Evolutionary conservation across 2,329 filamentous ascomycete species (phyloP).

Genomic region (Fusarium nisikadoi): DNA sequence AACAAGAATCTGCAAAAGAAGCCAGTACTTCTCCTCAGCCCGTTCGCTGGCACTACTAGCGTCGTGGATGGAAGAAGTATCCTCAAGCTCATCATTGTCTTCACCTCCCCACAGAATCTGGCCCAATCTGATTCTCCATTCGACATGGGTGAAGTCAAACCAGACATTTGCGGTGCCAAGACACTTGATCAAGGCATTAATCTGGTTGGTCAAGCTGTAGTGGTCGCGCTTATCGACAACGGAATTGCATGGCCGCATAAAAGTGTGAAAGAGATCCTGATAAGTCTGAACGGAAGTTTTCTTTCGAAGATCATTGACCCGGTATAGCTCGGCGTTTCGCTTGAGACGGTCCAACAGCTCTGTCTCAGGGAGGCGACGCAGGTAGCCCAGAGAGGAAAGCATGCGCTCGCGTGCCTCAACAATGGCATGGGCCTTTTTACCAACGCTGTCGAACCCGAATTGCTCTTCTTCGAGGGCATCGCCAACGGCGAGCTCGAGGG

Average conservation of each 20-base stretch:
- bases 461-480: slow-evolving; percentile 73
- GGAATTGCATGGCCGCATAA: slow-evolving; percentile 66
- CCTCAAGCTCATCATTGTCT: slow-evolving; percentile 63
- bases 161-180: slow-evolving; percentile 74
- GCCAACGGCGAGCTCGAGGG: slow-evolving; percentile 71
- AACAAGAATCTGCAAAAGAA: slow-evolving; percentile 72
- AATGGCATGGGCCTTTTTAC: slow-evolving; percentile 64
- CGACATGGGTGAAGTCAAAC: slow-evolving; percentile 79
- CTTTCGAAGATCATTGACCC: slow-evolving; percentile 62
- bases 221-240: slow-evolving; percentile 68
- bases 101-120: slow-evolving; percentile 75
- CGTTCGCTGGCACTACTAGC: slow-evolving; percentile 61
- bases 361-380: slow-evolving; percentile 67
- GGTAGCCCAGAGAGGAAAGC: slow-evolving; percentile 62
- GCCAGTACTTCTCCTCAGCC: slow-evolving; percentile 73
- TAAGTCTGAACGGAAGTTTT: slow-evolving; percentile 67
- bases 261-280: slow-evolving; percentile 69
- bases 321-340: slow-evolving; percentile 66
- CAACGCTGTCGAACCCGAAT: slow-evolving; percentile 67
- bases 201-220: slow-evolving; percentile 75
- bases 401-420: slow-evolving; percentile 68
- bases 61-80: slow-evolving; percentile 63
- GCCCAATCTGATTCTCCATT: slow-evolving; percentile 78
- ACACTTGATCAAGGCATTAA: slow-evolving; percentile 73
- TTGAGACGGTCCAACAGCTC: slow-evolving; percentile 68